These are phyloP conservation scores for Geotrichum aggregatum DNA, from an alignment of 1,139 yeast species.

Conservation along the genomic window DNA sequence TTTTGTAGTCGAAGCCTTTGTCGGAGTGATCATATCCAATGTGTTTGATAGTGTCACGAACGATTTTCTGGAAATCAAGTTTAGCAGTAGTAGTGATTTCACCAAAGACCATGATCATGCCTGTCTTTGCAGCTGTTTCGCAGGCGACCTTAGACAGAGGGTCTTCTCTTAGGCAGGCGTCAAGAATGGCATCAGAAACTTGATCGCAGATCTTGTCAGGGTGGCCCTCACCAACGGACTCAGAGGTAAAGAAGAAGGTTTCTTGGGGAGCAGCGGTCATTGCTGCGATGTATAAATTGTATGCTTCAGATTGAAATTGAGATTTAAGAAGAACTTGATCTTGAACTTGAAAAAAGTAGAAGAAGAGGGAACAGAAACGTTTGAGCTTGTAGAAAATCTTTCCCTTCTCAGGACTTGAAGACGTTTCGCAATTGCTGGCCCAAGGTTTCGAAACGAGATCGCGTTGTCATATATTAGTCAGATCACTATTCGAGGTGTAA, in stretches of 20 bases:
- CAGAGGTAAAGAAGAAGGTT: slow-evolving; percentile 84
- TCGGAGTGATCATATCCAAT: slow-evolving; percentile 95
- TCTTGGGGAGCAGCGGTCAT: slow-evolving; percentile 34
- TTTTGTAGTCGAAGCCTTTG: slow-evolving; percentile 98
- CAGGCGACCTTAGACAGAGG: slow-evolving; percentile 98
- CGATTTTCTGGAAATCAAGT: slow-evolving; percentile 92
- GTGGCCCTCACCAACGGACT: slow-evolving; percentile 97
- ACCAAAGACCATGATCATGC: slow-evolving; percentile 98
- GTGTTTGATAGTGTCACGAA: slow-evolving; percentile 97
- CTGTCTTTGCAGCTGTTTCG: slow-evolving; percentile 98
- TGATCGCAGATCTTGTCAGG: slow-evolving; percentile 99
- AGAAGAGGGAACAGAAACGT: background rate
- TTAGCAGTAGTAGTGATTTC: slow-evolving; percentile 96
- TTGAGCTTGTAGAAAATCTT: background rate
- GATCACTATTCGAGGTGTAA: too few species aligned
- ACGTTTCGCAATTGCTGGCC: background rate
- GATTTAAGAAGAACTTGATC: background rate
- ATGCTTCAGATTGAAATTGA: slow-evolving; percentile 4
- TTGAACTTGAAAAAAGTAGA: too few species aligned
- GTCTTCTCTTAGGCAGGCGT: slow-evolving; percentile 93
- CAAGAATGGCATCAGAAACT: slow-evolving; percentile 96
- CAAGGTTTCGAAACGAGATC: too few species aligned
- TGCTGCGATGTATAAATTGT: slow-evolving; percentile 23
- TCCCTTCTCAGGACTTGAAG: too few species aligned
- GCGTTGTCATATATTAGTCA: too few species aligned